phyloP scores from a whole-genome alignment of 1,284 basidiomycete species.

The Apiotrichum laibachii region DNA sequence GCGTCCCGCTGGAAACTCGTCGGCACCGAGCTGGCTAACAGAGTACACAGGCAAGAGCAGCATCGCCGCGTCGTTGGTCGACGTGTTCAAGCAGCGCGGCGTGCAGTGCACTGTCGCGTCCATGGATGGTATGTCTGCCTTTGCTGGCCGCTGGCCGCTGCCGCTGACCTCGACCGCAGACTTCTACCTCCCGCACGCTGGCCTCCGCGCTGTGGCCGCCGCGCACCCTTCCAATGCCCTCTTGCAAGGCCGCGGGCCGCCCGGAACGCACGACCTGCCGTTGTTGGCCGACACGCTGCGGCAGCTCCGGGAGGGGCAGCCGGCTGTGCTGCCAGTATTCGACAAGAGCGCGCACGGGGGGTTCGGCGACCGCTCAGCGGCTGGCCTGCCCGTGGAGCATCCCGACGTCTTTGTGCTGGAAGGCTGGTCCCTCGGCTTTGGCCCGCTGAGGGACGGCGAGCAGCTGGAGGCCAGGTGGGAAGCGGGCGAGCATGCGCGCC shows the following conservation, averaged over 20 bases:
- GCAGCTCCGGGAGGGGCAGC: not conserved
- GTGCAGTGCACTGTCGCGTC: conserved; percentile 12
- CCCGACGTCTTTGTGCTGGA: conserved; percentile 72
- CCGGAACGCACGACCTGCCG: conserved; percentile 44
- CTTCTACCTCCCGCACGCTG: conserved; percentile 38
- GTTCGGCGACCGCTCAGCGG: conserved; percentile 70
- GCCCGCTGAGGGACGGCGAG: conserved; percentile 21
- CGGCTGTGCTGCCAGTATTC: conserved; percentile 53
- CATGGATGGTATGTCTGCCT: conserved; percentile 16
- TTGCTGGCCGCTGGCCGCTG: too few species aligned
- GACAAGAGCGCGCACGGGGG: conserved; percentile 79
- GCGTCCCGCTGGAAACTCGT: not conserved
- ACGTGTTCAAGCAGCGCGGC: conserved; percentile 6
- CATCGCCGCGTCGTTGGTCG: conserved; percentile 8
- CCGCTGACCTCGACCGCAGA: conserved; percentile 25
- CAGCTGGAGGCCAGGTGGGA: conserved; percentile 49
- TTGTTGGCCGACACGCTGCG: conserved; percentile 3
- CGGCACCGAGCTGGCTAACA: not conserved
- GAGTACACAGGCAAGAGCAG: conserved; percentile 23
- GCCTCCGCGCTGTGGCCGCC: conserved; percentile 29
- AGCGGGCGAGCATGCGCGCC: conserved; percentile 14
- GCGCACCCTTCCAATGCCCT: conserved; percentile 37
- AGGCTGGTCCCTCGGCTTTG: conserved; percentile 57
- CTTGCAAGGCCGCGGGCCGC: conserved; percentile 45
- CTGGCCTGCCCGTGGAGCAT: conserved; percentile 41